These are phyloP conservation scores for Thyridium curvatum DNA, from an alignment of 2,329 filamentous ascomycete genomes.

Conservation along the genomic window DNA sequence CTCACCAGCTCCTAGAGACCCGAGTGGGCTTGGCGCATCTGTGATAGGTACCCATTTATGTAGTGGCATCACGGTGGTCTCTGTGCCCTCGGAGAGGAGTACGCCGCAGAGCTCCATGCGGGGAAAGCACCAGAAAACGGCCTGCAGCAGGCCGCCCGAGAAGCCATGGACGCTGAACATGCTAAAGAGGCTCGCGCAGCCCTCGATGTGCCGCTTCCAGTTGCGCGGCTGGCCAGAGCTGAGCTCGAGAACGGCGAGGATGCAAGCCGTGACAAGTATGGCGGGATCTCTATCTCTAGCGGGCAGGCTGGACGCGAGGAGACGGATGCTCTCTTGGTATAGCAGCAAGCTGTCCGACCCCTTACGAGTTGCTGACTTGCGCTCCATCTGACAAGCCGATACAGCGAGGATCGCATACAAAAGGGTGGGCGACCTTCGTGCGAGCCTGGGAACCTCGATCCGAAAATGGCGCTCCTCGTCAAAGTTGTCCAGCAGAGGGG, in stretches of 20 bases:
- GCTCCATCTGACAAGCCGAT: conserved; percentile 44
- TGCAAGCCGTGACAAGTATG: conserved; percentile 38
- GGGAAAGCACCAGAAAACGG: conserved; percentile 48
- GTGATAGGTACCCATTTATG: too few relatives aligned
- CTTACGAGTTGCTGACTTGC: conserved; percentile 15
- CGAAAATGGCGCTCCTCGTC: conserved; percentile 46
- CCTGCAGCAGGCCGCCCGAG: conserved; percentile 39
- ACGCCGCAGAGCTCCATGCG: conserved; percentile 48
- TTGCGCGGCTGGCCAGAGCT: conserved; percentile 40
- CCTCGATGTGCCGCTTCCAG: conserved; percentile 50
- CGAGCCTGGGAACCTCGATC: conserved; percentile 41
- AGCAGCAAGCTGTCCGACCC: conserved; percentile 37
- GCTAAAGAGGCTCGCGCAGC: conserved; percentile 46
- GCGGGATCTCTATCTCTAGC: conserved; percentile 35
- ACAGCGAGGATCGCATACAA: conserved; percentile 46
- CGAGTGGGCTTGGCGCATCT: too few relatives aligned
- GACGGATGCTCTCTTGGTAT: conserved; percentile 45
- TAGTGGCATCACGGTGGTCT: conserved; percentile 33
- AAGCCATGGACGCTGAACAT: conserved; percentile 45
- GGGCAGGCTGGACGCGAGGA: conserved; percentile 32
- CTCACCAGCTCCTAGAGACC: too few relatives aligned
- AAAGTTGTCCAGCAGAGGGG: conserved; percentile 46
- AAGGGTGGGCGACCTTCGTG: conserved; percentile 35
- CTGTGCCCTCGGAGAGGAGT: conserved; percentile 38
- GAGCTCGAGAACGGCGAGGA: conserved; percentile 41